Conservation (phyloP, 306 rosid species). For the Malus domestica region ASM211411v1 NC_041800.1:17584501-17585000, state of each 20-base stretch:
- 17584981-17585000: slow-evolving; percentile 53
- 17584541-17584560: slow-evolving; percentile 43
- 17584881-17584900: slow-evolving; percentile 36
- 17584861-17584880: slow-evolving; percentile 40
- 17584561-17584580: slow-evolving; percentile 51
- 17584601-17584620: slow-evolving; percentile 68
- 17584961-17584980: slow-evolving; percentile 70
- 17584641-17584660: slow-evolving; percentile 89
- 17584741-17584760: slow-evolving; percentile 61
- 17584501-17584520: slow-evolving; percentile 66
- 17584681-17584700: slow-evolving; percentile 47
- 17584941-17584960: slow-evolving; percentile 63
- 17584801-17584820: slow-evolving; percentile 47
- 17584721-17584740: slow-evolving; percentile 49
- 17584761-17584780: slow-evolving; percentile 65
- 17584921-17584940: slow-evolving; percentile 53
- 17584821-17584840: slow-evolving; percentile 43
- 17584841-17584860: slow-evolving; percentile 52
- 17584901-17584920: slow-evolving; percentile 72
- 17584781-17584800: slow-evolving; percentile 56
- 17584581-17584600: slow-evolving; percentile 60
- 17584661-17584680: slow-evolving; percentile 88
- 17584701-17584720: slow-evolving; percentile 57
- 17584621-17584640: slow-evolving; percentile 86
- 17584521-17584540: slow-evolving; percentile 54